Conservation (phyloP, 768 basidiomycete genomes). For the Coprinopsis cinerea region DNA sequence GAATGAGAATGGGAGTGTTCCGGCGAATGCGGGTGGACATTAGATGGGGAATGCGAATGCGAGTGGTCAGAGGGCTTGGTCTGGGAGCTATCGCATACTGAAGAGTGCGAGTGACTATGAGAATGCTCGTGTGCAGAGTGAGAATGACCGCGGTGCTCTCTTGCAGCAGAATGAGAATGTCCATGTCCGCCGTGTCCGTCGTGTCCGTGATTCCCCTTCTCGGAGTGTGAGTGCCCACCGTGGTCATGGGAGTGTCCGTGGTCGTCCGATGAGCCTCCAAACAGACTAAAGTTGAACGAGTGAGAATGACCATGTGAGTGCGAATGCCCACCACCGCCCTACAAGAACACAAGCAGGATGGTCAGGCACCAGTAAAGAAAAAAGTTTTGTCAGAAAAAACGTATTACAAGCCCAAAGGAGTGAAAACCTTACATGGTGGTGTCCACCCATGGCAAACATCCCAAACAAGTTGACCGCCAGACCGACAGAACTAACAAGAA, state of each 20-base stretch:
- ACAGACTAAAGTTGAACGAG: conserved; percentile 9
- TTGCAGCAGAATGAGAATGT: conserved; percentile 14
- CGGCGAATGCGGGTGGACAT: no score
- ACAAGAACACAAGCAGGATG: no score
- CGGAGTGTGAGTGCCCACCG: conserved; percentile 1
- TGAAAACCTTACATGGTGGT: conserved; percentile 80
- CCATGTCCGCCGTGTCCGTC: conserved; percentile 4
- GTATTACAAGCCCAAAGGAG: no score
- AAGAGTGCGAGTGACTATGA: no score
- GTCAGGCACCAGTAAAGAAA: no score
- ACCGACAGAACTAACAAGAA: conserved; percentile 85
- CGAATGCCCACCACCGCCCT: conserved; percentile 54
- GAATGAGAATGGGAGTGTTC: conserved; percentile 3
- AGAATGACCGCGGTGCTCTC: no score
- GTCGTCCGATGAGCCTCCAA: background rate
- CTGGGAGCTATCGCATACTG: no score
- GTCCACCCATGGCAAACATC: conserved; percentile 98
- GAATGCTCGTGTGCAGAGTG: no score
- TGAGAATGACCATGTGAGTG: conserved; percentile 41
- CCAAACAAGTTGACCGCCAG: conserved; percentile 94
- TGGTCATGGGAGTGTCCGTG: conserved; percentile 12
- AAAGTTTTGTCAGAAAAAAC: background rate
- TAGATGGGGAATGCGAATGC: conserved; percentile 30
- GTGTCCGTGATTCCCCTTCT: background rate
- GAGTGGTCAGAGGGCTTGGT: no score